phyloP scores from a whole-genome alignment of 2,329 filamentous ascomycete genomes.

The Penicillium paneum region DNA sequence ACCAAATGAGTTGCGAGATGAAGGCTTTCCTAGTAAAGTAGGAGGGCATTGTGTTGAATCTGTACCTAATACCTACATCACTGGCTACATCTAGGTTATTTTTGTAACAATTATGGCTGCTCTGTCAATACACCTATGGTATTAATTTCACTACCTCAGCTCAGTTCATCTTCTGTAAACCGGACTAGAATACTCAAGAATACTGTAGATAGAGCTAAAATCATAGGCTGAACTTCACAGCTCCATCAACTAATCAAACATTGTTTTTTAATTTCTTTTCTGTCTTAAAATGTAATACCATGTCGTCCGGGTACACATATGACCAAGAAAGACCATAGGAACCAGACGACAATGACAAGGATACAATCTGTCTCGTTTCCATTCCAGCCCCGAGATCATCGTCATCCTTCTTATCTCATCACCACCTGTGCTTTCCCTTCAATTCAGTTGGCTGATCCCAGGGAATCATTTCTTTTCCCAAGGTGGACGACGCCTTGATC shows the following conservation, averaged over 20 bases:
- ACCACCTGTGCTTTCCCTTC: background rate
- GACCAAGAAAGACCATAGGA: background rate
- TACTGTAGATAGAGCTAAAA: background rate
- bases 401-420: background rate
- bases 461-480: background rate
- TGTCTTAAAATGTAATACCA: background rate
- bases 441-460: background rate
- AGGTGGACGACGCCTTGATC: background rate
- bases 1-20: too few relatives aligned
- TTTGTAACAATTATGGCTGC: background rate
- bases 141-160: background rate
- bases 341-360: background rate
- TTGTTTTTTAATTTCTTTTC: background rate
- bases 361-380: background rate
- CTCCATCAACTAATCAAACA: background rate
- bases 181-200: background rate
- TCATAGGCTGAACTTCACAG: background rate
- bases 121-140: background rate
- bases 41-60: too few relatives aligned
- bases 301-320: background rate
- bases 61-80: too few relatives aligned
- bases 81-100: background rate
- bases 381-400: background rate
- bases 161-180: background rate
- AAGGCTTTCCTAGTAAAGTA: too few relatives aligned